A percentile compares a stretch with the other conserved stretches of the same genome.
Evolutionary conservation across 495 filamentous ascomycete genomes (phyloP).

Genomic region (Amphirosellinia nigrospora): DNA sequence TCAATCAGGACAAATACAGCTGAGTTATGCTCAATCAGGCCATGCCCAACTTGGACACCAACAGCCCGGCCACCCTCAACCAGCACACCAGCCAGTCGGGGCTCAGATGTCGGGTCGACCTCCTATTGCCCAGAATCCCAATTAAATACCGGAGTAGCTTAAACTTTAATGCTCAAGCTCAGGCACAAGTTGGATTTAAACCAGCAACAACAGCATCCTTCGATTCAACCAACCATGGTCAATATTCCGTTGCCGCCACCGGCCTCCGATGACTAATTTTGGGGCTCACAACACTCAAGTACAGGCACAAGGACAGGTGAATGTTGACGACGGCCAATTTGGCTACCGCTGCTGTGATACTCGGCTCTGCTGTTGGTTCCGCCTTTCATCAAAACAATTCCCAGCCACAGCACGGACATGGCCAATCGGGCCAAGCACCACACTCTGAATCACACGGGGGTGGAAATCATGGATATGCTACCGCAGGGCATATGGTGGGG

Average conservation of each 20-base stretch:
- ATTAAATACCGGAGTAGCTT: slow-evolving; percentile 11
- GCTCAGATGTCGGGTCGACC: slow-evolving; percentile 32
- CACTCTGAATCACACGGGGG: slow-evolving; percentile 21
- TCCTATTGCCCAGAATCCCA: slow-evolving; percentile 33
- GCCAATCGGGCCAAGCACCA: neutral
- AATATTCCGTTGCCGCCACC: neutral
- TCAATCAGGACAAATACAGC: neutral
- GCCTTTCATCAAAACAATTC: slow-evolving; percentile 8
- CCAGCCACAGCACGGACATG: slow-evolving; percentile 25
- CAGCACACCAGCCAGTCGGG: slow-evolving; percentile 4
- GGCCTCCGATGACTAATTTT: neutral
- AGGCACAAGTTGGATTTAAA: slow-evolving; percentile 16
- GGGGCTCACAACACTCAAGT: neutral
- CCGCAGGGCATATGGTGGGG: slow-evolving; percentile 24
- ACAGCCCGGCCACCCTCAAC: neutral
- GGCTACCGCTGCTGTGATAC: slow-evolving; percentile 1
- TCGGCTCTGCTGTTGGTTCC: slow-evolving; percentile 18
- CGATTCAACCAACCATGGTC: slow-evolving; percentile 1
- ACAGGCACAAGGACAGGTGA: slow-evolving; percentile 1
- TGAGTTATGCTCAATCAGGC: neutral
- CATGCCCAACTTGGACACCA: neutral
- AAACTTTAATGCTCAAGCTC: slow-evolving; percentile 24
- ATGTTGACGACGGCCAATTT: neutral
- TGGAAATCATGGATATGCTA: slow-evolving; percentile 17
- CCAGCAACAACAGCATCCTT: slow-evolving; percentile 17